Evolutionary conservation across 2,329 filamentous ascomycete genomes (phyloP).

Genomic region (Pyrenochaeta sp.): DNA sequence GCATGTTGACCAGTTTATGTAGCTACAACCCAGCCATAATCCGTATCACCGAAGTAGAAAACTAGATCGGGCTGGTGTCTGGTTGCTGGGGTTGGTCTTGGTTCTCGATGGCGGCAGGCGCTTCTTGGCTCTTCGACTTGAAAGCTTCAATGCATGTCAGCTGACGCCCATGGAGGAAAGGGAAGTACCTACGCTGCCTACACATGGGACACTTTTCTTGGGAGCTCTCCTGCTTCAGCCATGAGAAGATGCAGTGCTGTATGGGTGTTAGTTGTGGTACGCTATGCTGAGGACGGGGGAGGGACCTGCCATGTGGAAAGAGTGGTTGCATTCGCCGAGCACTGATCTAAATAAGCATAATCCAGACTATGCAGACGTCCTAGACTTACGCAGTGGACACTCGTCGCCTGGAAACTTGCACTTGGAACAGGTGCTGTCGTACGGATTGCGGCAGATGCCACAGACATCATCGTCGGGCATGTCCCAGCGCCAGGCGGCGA

Average conservation of each 20-base stretch:
- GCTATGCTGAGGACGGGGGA: neutral
- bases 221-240: conserved; percentile 94
- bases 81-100: conserved; percentile 22
- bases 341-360: conserved; percentile 62
- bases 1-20: neutral
- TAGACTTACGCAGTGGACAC: conserved; percentile 82
- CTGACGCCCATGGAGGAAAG: neutral
- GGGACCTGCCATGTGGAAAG: conserved; percentile 85
- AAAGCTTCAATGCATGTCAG: conserved; percentile 42
- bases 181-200: conserved; percentile 74
- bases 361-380: neutral
- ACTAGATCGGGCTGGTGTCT: conserved; percentile 28
- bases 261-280: conserved; percentile 12
- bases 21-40: neutral
- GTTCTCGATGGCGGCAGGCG: conserved; percentile 24
- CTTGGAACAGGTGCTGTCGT: conserved; percentile 95
- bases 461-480: conserved; percentile 97
- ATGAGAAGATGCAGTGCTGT: conserved; percentile 93
- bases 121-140: conserved; percentile 49
- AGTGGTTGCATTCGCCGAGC: conserved; percentile 95
- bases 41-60: neutral
- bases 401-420: conserved; percentile 98
- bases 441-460: conserved; percentile 97
- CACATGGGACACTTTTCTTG: conserved; percentile 98
- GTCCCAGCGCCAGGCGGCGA: conserved; percentile 98